A percentile compares a stretch with the other conserved stretches of the same genome.
Conservation (phyloP, 163 green algal genomes). For the Scenedesmus sp. region DNA sequence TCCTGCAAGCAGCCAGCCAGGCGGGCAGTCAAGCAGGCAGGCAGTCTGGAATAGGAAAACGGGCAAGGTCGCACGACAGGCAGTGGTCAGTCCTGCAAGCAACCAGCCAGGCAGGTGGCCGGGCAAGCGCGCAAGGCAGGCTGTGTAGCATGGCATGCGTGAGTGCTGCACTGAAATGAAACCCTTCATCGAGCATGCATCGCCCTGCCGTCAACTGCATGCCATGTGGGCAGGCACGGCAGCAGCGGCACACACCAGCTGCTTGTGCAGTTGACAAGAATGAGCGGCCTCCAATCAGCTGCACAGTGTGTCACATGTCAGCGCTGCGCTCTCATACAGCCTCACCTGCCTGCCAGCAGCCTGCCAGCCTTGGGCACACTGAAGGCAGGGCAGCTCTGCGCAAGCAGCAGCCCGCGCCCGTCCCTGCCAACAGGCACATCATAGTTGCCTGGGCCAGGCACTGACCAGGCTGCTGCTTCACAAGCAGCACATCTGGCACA, state of each 20-base stretch:
- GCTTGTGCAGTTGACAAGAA: too few relatives aligned
- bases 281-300: too few relatives aligned
- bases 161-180: background rate
- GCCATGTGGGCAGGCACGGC: too few relatives aligned
- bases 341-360: slow-evolving; percentile 2
- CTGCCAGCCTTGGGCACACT: slow-evolving; percentile 15
- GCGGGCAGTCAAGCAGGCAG: background rate
- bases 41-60: background rate
- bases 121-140: background rate
- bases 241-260: too few relatives aligned
- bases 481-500: background rate
- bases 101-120: background rate
- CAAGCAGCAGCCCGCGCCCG: slow-evolving; percentile 13
- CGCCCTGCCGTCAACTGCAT: too few relatives aligned
- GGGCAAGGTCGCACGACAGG: too few relatives aligned
- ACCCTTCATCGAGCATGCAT: too few relatives aligned
- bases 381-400: slow-evolving; percentile 34
- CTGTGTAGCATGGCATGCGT: background rate
- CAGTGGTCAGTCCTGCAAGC: background rate
- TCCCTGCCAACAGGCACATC: slow-evolving; percentile 3
- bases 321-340: too few relatives aligned
- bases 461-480: background rate
- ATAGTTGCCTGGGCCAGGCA: slow-evolving; percentile 12
- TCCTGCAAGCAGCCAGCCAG: slow-evolving; percentile 1
- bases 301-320: too few relatives aligned